phyloP scores from a whole-genome alignment of 2,329 filamentous ascomycete genomes.

The Cladosporium sphaerospermum region DNA sequence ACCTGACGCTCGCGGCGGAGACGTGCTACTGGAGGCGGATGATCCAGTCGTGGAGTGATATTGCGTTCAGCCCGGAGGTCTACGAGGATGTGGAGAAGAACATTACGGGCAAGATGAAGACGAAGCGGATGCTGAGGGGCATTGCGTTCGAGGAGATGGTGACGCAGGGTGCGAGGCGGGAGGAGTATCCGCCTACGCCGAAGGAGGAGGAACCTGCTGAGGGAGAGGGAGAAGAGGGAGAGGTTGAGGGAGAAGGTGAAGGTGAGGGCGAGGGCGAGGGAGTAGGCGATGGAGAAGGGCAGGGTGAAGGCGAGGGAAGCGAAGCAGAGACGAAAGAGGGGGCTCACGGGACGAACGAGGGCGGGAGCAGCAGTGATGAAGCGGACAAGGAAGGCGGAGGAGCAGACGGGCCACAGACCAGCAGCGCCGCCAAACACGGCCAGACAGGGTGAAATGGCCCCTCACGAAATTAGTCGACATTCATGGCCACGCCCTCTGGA shows the following conservation, averaged over 20 bases:
- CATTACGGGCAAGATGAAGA: neutral
- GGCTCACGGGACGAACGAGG: too few relatives aligned
- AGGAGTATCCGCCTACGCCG: neutral
- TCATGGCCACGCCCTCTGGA: too few relatives aligned
- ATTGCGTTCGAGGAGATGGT: constrained; percentile 7
- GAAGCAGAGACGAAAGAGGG: neutral
- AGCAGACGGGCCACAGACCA: too few relatives aligned
- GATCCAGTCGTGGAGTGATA: constrained; percentile 23
- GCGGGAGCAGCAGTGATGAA: too few relatives aligned
- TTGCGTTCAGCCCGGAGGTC: neutral
- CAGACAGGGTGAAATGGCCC: too few relatives aligned
- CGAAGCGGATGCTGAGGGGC: constrained; percentile 4
- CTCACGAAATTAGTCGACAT: too few relatives aligned
- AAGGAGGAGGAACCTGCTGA: neutral
- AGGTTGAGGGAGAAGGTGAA: neutral
- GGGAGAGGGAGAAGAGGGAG: neutral
- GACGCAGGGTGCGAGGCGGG: neutral
- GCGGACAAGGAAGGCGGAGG: too few relatives aligned
- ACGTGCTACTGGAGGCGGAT: constrained; percentile 29
- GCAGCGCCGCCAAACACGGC: too few relatives aligned
- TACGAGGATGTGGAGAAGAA: constrained; percentile 7
- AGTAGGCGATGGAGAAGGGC: neutral
- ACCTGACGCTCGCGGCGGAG: constrained; percentile 25
- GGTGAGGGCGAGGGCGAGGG: neutral
- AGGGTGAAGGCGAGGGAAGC: neutral